Evolutionary conservation across 768 basidiomycete species (phyloP).

Genomic region (Lactarius deliciosus): DNA sequence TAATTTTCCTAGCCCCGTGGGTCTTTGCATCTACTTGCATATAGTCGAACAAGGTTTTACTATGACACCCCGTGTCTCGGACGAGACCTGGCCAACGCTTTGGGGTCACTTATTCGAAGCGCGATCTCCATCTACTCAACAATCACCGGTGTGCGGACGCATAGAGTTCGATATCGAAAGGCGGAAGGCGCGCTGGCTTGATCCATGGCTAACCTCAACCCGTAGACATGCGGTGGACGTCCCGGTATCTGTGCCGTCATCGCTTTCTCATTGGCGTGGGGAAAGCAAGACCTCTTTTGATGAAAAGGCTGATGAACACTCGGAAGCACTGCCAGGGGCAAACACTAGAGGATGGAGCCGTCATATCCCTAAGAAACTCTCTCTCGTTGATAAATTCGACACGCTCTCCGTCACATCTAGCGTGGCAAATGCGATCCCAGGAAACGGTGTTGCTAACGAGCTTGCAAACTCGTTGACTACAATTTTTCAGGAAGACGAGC

Average conservation of each 20-base stretch:
- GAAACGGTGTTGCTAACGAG: slow-evolving; percentile 23
- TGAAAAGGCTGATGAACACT: slow-evolving; percentile 42
- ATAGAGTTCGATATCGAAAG: slow-evolving; percentile 88
- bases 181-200: slow-evolving; percentile 74
- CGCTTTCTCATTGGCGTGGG: slow-evolving; percentile 50
- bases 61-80: slow-evolving; percentile 70
- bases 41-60: slow-evolving; percentile 54
- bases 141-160: slow-evolving; percentile 66
- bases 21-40: slow-evolving; percentile 78
- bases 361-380: slow-evolving; percentile 64
- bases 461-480: slow-evolving; percentile 50
- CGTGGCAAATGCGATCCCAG: slow-evolving; percentile 26
- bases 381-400: slow-evolving; percentile 66
- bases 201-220: slow-evolving; percentile 60
- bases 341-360: slow-evolving; percentile 39
- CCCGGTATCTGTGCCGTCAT: slow-evolving; percentile 44
- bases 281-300: slow-evolving; percentile 53
- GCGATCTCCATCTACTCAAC: slow-evolving; percentile 37
- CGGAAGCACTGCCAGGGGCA: slow-evolving; percentile 29
- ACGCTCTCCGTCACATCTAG: slow-evolving; percentile 38
- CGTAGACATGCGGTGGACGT: slow-evolving; percentile 45
- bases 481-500: slow-evolving; percentile 61
- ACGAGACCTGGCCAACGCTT: slow-evolving; percentile 72
- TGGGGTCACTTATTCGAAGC: slow-evolving; percentile 63
- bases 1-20: slow-evolving; percentile 72